These are phyloP conservation scores for Crassisporium funariophilum DNA, from an alignment of 768 basidiomycete genomes.

Conservation along the genomic window DNA sequence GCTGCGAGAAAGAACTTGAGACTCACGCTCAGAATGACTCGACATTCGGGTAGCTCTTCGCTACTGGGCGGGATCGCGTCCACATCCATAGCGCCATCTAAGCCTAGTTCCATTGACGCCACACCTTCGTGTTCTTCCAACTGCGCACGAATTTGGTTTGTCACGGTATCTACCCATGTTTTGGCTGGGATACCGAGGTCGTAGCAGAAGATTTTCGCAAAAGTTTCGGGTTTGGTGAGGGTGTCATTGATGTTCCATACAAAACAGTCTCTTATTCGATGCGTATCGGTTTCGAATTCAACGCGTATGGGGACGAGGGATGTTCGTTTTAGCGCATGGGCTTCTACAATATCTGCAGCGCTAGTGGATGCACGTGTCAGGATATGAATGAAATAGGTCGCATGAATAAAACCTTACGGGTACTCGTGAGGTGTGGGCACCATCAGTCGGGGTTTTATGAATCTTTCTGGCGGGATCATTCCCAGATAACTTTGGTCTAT, in stretches of 20 bases:
- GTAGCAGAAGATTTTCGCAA: conserved; percentile 84
- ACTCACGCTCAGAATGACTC: conserved; percentile 78
- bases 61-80: conserved; percentile 43
- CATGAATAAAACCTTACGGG: conserved; percentile 56
- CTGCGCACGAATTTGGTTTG: conserved; percentile 87
- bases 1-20: background rate
- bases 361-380: conserved; percentile 39
- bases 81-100: conserved; percentile 54
- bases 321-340: conserved; percentile 53
- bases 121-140: conserved; percentile 88
- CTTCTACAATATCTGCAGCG: conserved; percentile 61
- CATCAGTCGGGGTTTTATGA: conserved; percentile 64
- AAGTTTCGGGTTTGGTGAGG: conserved; percentile 82
- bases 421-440: conserved; percentile 69
- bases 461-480: conserved; percentile 76
- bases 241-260: conserved; percentile 93
- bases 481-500: conserved; percentile 91
- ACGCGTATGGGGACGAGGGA: conserved; percentile 90
- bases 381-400: background rate
- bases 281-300: conserved; percentile 91
- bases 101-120: conserved; percentile 72
- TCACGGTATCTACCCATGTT: conserved; percentile 76
- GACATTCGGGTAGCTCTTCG: conserved; percentile 74
- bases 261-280: conserved; percentile 92
- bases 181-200: conserved; percentile 78